Evolutionary conservation across 2,329 filamentous ascomycete species (phyloP), one percentile per base, ranked within the genome.

Genomic region (Orbilia ellipsospora): DNA sequence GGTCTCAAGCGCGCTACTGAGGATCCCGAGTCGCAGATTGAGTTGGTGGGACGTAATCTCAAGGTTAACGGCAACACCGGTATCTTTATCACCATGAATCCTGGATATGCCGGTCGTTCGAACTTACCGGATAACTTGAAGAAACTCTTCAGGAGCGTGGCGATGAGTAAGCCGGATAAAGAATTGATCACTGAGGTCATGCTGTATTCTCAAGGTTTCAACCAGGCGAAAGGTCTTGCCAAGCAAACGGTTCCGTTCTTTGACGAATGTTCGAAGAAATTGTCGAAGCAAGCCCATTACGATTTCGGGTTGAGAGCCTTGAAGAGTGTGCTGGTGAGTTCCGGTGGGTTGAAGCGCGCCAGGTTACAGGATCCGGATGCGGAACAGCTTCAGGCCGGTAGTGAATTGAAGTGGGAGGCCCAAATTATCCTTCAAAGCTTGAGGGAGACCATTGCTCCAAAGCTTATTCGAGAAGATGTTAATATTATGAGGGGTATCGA

Each of bases 61-160:
- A 89, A 87, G 77, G 95, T 99, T 78, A 96, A 97, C 80, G 87
- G 88, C 76, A 96, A 97, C 81, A 98, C 96, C 60, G 95, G 95
- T 79, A 95, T 99, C 82, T 99, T 99, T 85, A 99, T 99, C 82
- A 99, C 95, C 45, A 99, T 99, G 96, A 99, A 99, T 83, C 95
- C 95, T 82, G 95, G 95, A 62, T 99, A 99, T 83, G 95, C 95
- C 63, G 95, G 95, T 69, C 92, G 95, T 83, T 99, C 95, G 59
- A 99, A 99, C 83, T 85, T 99, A 80, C 95, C 95, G 1, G 95
- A 99, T 84, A 99, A 99, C 82, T 84, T 99, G 85, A 99, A 99
- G 89, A 99, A 99, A 84, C 86, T 99, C 48, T 99, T 99, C 89
- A 90, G 96, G 81, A 99, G 95, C 81, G 94, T 99, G 61, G 95